Conservation (phyloP, 768 basidiomycete species). For the Exsudoporus frostii region DNA sequence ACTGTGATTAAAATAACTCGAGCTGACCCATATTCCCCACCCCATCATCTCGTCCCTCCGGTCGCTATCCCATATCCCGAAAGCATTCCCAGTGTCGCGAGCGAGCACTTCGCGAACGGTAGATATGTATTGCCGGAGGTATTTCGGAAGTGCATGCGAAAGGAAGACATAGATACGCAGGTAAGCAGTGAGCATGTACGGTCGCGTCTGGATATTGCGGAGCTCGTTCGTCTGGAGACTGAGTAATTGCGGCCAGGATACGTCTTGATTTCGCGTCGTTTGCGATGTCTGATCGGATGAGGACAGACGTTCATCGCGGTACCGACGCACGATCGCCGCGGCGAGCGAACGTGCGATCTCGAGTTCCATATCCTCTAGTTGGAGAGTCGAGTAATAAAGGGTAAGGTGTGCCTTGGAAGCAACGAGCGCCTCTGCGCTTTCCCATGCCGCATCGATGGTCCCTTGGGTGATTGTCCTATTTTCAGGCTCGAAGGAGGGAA, state of each 20-base stretch:
- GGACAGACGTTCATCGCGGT: conserved; percentile 22
- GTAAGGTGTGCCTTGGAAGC: conserved; percentile 22
- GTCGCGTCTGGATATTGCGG: conserved; percentile 41
- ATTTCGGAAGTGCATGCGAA: conserved; percentile 32
- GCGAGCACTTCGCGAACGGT: conserved; percentile 52
- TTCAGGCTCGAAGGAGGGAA: conserved; percentile 10
- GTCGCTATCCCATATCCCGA: conserved; percentile 64
- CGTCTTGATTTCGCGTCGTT: conserved; percentile 2
- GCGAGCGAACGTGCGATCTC: conserved; percentile 58
- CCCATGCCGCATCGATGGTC: conserved; percentile 47
- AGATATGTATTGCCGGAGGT: conserved; percentile 36
- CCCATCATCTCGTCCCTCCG: conserved; percentile 56
- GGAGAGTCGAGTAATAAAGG: conserved; percentile 26
- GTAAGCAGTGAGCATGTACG: conserved; percentile 50
- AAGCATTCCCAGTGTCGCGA: conserved; percentile 63
- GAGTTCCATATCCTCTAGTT: conserved; percentile 51
- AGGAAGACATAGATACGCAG: conserved; percentile 56
- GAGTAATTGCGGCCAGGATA: conserved; percentile 48
- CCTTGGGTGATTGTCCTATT: conserved; percentile 35
- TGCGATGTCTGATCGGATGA: conserved; percentile 2
- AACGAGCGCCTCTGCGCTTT: conserved; percentile 33
- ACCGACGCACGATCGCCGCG: conserved; percentile 46
- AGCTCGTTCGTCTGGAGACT: conserved; percentile 59
- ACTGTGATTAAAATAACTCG: conserved; percentile 72
- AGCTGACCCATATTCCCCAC: conserved; percentile 59